Evolutionary conservation across 768 basidiomycete species (phyloP), one percentile per base, ranked within the genome.

Genomic region (Lactarius indigo): DNA sequence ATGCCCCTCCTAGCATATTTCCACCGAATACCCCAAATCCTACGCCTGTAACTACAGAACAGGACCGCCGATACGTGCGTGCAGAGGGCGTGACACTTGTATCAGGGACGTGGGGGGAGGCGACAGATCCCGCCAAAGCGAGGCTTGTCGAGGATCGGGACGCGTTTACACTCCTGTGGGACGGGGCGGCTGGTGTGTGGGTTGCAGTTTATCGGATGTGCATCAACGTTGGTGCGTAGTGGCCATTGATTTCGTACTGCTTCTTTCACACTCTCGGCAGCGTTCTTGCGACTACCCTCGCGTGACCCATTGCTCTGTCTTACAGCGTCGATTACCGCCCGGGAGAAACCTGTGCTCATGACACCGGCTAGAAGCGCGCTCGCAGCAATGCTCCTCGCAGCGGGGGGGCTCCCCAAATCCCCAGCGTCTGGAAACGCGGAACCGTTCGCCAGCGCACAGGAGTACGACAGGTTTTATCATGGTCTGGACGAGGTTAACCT

Each of bases 1-100:
- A 73, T 60, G 68, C 47, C 2, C 73, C 68, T n/a, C 87, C 89
- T 1, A 87, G 88, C 3, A 88, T 92, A 72, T 84, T 90, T 69
- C 92, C 92, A 33, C 93, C 93, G 1, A 80, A 80, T 60, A 97
- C 94, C 0, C 95, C 94, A 0, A 88, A 90, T 74, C 94, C 94
- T 1, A 88, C 87, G 18, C 94, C 94, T 1, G 79, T 84, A 1
- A 87, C 90, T 31, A 81, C 84, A 0, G 87, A 88, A 37, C 81
- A 84, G 18, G 94, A 97, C 76, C 82, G 84, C 54, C 83, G 86
- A 73, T 97, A 96, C 74, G 85, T 87, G 1, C 83, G 85, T 35
- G 82, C 91, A 0, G 91, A 94, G 72, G 95, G 94, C 0, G 88
- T 89, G 0, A 76, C 86, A 6, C 82, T 96, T 15, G 80, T 87